These are phyloP conservation scores for Coemansia sp. DNA, from an alignment of 192 early-diverging fungal species.

Conservation along the genomic window DNA sequence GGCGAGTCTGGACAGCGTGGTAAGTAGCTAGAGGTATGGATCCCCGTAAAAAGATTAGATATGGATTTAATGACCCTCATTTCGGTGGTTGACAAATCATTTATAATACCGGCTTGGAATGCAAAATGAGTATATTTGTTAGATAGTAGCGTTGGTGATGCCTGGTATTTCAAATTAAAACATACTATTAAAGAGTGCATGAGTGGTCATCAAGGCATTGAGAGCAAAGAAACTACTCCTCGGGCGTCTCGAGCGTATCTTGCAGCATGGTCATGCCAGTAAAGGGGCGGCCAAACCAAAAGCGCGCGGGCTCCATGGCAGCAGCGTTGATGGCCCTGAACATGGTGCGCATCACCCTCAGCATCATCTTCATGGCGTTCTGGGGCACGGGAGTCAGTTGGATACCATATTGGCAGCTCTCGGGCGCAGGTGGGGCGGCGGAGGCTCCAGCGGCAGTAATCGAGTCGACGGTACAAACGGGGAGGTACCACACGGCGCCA, in stretches of 20 bases:
- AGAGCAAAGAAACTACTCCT: neutral
- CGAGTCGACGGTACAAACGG: conserved; percentile 16
- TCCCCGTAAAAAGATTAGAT: too few species aligned
- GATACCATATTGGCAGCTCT: conserved; percentile 24
- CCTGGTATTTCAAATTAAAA: too few species aligned
- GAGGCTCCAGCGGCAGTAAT: conserved; percentile 3
- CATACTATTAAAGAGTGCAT: too few species aligned
- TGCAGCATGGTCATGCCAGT: neutral
- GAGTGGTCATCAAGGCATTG: too few species aligned
- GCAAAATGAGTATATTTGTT: too few species aligned
- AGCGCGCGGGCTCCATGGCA: neutral
- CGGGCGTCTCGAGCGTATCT: neutral
- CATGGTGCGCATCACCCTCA: conserved; percentile 7
- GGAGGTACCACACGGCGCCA: conserved; percentile 21
- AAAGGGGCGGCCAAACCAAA: neutral
- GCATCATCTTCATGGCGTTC: conserved; percentile 10
- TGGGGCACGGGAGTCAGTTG: conserved; percentile 22
- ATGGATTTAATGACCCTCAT: too few species aligned
- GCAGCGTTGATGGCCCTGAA: conserved; percentile 1
- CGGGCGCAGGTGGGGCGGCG: neutral
- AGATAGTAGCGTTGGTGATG: too few species aligned
- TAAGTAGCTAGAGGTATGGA: too few species aligned
- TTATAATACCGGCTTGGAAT: too few species aligned
- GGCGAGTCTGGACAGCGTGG: too few species aligned
- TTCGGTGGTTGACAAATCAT: too few species aligned